Evolutionary conservation across 371 early-diverging fungal genomes (phyloP).

Genomic region (Lichtheimia hyalospora): DNA sequence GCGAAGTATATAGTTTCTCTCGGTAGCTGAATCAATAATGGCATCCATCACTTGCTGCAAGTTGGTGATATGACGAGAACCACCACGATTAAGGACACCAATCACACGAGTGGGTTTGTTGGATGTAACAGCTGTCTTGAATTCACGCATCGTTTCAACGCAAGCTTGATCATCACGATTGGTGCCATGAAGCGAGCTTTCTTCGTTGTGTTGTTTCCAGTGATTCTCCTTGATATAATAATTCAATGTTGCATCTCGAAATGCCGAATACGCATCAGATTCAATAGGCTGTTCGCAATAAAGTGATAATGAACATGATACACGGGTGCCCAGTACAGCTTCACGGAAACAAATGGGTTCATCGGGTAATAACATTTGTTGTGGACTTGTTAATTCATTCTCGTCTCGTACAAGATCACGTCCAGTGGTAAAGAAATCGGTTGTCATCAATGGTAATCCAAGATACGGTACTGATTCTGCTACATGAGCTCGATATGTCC

Average conservation of each 20-base stretch:
- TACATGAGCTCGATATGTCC: conserved; percentile 33
- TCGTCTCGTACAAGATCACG: conserved; percentile 39
- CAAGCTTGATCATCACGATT: conserved; percentile 15
- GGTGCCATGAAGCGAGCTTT: conserved; percentile 6
- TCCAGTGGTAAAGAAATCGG: conserved; percentile 23
- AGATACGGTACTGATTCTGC: neutral
- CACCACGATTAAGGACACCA: conserved; percentile 27
- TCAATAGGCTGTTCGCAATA: conserved; percentile 49
- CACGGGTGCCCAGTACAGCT: conserved; percentile 52
- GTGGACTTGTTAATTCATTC: conserved; percentile 22
- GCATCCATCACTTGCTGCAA: conserved; percentile 27
- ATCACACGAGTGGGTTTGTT: conserved; percentile 7
- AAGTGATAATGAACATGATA: conserved; percentile 38
- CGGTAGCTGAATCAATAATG: conserved; percentile 3
- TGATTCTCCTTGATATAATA: conserved; percentile 13
- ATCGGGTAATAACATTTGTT: conserved; percentile 25
- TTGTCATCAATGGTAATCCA: conserved; percentile 22
- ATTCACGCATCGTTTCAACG: conserved; percentile 1
- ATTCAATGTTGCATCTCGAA: conserved; percentile 24
- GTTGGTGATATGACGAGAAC: conserved; percentile 36
- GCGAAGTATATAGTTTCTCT: conserved; percentile 14
- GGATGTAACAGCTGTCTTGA: neutral
- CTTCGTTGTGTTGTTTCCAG: conserved; percentile 4
- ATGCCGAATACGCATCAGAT: conserved; percentile 30
- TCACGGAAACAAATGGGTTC: conserved; percentile 46